Conservation (phyloP, 2,329 filamentous ascomycete species). For the Thyridium curvatum region DNA sequence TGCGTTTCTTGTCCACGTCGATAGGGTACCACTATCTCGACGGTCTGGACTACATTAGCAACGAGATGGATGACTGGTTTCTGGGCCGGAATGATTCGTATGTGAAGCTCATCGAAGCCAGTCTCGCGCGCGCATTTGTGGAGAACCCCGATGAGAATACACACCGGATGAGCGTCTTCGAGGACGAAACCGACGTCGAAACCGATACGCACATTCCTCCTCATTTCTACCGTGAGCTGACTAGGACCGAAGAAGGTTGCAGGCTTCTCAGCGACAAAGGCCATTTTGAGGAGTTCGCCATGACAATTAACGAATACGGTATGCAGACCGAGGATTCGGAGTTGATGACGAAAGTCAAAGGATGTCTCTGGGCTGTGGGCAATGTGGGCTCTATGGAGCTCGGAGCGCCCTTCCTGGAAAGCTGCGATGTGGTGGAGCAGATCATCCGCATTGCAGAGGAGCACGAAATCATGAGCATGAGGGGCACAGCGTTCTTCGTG, state of each 20-base stretch:
- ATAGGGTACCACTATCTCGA: conserved; percentile 97
- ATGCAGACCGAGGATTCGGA: conserved; percentile 82
- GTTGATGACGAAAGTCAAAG: conserved; percentile 87
- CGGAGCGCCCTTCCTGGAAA: conserved; percentile 88
- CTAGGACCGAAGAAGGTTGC: conserved; percentile 87
- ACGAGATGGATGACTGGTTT: conserved; percentile 99
- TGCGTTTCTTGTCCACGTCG: conserved; percentile 91
- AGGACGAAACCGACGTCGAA: conserved; percentile 47
- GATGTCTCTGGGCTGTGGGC: conserved; percentile 93
- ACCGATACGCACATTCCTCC: conserved; percentile 71
- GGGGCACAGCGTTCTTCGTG: conserved; percentile 95
- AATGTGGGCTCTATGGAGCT: conserved; percentile 98
- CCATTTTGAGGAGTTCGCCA: conserved; percentile 89
- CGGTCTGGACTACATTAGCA: conserved; percentile 95
- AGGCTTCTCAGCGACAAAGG: conserved; percentile 85
- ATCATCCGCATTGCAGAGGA: conserved; percentile 85
- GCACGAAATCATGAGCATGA: conserved; percentile 84
- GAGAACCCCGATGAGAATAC: conserved; percentile 53
- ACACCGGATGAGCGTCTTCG: conserved; percentile 52
- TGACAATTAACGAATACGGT: conserved; percentile 81
- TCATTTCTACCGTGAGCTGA: conserved; percentile 94
- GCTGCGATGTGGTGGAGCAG: conserved; percentile 77
- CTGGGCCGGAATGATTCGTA: conserved; percentile 95
- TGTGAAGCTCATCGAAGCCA: conserved; percentile 91
- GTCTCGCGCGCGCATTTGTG: conserved; percentile 79